Base-by-base conservation (phyloP, 768 basidiomycete genomes). In the Candolleomyces eurysporus region DNA sequence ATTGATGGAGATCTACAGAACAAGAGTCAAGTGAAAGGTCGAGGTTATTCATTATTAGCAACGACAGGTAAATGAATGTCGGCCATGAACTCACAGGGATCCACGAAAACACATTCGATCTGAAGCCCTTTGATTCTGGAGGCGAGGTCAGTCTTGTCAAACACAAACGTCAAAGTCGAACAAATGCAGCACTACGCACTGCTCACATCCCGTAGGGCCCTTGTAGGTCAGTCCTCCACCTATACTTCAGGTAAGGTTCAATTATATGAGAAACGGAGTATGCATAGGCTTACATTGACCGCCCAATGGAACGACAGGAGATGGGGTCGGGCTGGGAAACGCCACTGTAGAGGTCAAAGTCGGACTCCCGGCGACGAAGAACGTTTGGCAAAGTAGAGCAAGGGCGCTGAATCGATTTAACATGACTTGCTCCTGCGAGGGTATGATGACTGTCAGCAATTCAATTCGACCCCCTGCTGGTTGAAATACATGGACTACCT, bases 171-270 rank as follows among this genome's bases (percentile, higher is more conserved):
- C 7, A 2, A 16, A 17, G 3, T 51, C 21, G 26, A 5, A 22
- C 17, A 55, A 55, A 55, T 3, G 32, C n/a, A 30, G 11, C 16
- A 9, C 5, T 43, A 57, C 57, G 6, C 39, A 58, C 57, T 58
- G 57, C 26, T 52, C 51, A 36, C 59, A 60, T 13, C 50, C 51
- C 21, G 51, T 60, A 16, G 59, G 59, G 4, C 59, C 59, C 31
- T 60, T 60, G 48, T 60, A 60, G 13, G 42, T 60, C 10, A 60
- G 21, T 13, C 59, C 59, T 46, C 59, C 59, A 53, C 59, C 59
- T 60, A 30, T 17, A 36, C n/a, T 5, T 36, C 46, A n/a, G 10
- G n/a, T 39, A 13, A 22, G 10, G 4, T 11, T 9, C 10, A 13
- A 40, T 17, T 21, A 4, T 46, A 26, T 26, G 26, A 26, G 26